These are phyloP conservation scores for Colletotrichum coccodes DNA, from an alignment of 2,329 filamentous ascomycete species.

Conservation along the genomic window DNA sequence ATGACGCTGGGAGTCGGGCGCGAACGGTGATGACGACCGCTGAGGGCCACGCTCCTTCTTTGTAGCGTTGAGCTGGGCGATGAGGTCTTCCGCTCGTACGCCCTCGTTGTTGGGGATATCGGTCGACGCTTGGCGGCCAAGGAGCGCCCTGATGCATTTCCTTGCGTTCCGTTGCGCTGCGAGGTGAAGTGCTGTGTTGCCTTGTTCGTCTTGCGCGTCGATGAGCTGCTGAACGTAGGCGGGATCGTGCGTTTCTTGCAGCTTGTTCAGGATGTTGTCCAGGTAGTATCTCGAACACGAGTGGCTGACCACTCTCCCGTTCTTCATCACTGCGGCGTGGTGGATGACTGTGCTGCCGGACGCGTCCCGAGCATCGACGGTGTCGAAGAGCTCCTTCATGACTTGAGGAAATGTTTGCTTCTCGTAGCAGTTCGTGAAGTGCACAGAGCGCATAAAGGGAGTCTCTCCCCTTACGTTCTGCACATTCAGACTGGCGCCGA, in stretches of 20 bases:
- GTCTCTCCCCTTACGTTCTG: constrained; percentile 84
- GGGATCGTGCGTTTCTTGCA: constrained; percentile 81
- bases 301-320: constrained; percentile 83
- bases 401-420: constrained; percentile 90
- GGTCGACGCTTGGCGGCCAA: constrained; percentile 83
- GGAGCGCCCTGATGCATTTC: constrained; percentile 85
- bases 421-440: constrained; percentile 97
- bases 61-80: constrained; percentile 78
- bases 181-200: constrained; percentile 85
- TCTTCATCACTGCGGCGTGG: constrained; percentile 90
- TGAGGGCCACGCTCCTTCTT: constrained; percentile 74
- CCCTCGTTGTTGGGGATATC: constrained; percentile 86
- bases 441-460: constrained; percentile 90
- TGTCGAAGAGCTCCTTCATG: constrained; percentile 84
- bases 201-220: constrained; percentile 84
- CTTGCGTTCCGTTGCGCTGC: constrained; percentile 85
- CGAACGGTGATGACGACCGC: constrained; percentile 80
- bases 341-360: constrained; percentile 91
- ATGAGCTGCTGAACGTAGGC: constrained; percentile 82
- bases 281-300: constrained; percentile 93
- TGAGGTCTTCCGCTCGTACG: constrained; percentile 85
- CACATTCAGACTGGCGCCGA: constrained; percentile 78
- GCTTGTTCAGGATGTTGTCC: constrained; percentile 87
- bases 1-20: constrained; percentile 68
- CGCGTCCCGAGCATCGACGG: constrained; percentile 82